phyloP scores from a whole-genome alignment of 2,329 filamentous ascomycete genomes.

The Lachnellula suecica region DNA sequence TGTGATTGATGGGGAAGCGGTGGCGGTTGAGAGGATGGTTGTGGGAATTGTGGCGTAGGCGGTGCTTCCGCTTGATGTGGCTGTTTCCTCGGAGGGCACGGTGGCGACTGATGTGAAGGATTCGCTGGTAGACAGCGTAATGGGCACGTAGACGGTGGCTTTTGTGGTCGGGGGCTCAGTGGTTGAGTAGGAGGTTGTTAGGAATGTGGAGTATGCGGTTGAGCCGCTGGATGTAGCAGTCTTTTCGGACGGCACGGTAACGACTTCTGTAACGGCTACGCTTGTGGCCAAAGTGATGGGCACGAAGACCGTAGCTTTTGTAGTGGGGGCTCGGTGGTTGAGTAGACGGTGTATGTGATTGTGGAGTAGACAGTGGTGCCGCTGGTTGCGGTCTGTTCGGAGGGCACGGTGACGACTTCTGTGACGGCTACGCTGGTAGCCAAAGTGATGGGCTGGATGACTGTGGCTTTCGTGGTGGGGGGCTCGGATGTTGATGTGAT shows the following conservation, averaged over 20 bases:
- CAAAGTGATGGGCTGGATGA: conserved; percentile 23
- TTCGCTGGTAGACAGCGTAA: conserved; percentile 24
- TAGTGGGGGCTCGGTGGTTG: neutral
- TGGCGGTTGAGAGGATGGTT: conserved; percentile 1
- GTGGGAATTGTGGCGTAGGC: conserved; percentile 3
- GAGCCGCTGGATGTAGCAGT: conserved; percentile 2
- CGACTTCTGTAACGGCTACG: neutral
- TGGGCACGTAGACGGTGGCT: conserved; percentile 21
- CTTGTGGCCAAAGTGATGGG: neutral
- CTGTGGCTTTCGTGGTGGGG: conserved; percentile 25
- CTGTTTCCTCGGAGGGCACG: conserved; percentile 23
- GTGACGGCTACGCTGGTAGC: conserved; percentile 19
- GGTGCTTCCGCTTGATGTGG: conserved; percentile 12
- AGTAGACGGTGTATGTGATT: conserved; percentile 1
- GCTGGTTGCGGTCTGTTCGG: conserved; percentile 20
- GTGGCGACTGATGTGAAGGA: conserved; percentile 23
- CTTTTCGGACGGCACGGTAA: neutral
- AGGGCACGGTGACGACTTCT: conserved; percentile 25
- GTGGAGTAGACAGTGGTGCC: conserved; percentile 12
- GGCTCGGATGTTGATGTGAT: conserved; percentile 24
- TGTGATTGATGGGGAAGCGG: neutral
- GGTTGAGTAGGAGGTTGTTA: conserved; percentile 6
- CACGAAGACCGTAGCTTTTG: too few relatives aligned
- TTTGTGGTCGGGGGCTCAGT: conserved; percentile 24
- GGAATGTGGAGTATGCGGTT: conserved; percentile 11